phyloP scores from a whole-genome alignment of 805 yeast genomes.

The Kluyveromyces siamensis region DNA sequence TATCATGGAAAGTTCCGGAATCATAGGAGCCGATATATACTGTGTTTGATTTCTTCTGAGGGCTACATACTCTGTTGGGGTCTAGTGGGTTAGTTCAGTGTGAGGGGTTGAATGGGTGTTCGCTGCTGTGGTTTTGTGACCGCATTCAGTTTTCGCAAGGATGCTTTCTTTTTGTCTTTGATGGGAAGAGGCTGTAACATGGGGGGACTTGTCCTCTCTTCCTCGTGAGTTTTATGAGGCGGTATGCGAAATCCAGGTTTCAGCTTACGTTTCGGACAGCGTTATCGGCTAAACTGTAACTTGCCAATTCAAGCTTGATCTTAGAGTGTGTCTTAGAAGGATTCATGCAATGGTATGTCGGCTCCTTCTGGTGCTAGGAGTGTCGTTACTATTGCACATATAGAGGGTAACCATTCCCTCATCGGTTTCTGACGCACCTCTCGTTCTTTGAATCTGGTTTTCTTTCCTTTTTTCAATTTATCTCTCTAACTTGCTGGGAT shows the following conservation, averaged over 20 bases:
- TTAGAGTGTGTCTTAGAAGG: not conserved
- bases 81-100: not conserved
- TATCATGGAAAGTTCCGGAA: not conserved
- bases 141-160: not conserved
- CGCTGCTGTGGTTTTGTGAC: not conserved
- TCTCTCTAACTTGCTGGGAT: constrained; percentile 7
- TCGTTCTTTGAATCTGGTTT: constrained; percentile 16
- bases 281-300: not conserved
- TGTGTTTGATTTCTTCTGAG: not conserved
- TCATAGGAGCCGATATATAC: not conserved
- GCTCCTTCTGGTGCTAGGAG: constrained; percentile 12
- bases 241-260: not conserved
- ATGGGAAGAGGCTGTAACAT: not conserved
- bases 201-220: not conserved
- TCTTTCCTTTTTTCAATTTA: constrained; percentile 11
- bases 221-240: not conserved
- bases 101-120: not conserved
- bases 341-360: not conserved
- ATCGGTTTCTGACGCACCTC: constrained; percentile 24
- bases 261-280: not conserved
- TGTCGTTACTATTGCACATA: constrained; percentile 26
- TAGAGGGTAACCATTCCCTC: constrained; percentile 2
- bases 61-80: not conserved
- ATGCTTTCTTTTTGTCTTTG: not conserved
- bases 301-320: not conserved